A percentile compares a stretch with the other conserved stretches of the same genome.
These are phyloP conservation scores for Hymenoscyphus fraxineus DNA, from an alignment of 2,329 filamentous ascomycete species.

Conservation along the genomic window DNA sequence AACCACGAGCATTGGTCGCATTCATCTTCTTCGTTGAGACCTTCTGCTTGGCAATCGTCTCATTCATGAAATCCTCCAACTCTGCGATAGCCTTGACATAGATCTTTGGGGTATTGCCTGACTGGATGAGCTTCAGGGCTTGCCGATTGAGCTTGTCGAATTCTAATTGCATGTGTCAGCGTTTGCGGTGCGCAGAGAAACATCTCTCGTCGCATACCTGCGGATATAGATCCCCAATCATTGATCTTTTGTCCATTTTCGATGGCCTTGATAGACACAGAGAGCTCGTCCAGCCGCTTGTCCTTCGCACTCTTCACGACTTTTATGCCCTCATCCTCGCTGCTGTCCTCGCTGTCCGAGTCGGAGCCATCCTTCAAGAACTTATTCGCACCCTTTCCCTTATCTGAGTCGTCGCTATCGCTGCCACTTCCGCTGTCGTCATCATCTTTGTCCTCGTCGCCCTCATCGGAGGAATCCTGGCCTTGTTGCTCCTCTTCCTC, in stretches of 20 bases:
- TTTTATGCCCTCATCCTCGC: constrained; percentile 79
- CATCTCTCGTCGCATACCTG: constrained; percentile 55
- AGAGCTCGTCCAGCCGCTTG: constrained; percentile 92
- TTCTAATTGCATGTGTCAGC: constrained; percentile 51
- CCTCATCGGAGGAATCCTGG: constrained; percentile 44
- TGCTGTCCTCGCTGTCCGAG: constrained; percentile 74
- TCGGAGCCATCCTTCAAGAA: constrained; percentile 75
- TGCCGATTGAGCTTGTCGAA: constrained; percentile 93
- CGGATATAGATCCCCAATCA: constrained; percentile 91
- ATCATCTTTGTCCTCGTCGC: constrained; percentile 42
- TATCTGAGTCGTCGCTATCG: constrained; percentile 61
- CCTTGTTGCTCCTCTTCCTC: constrained; percentile 62
- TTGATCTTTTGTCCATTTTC: constrained; percentile 97
- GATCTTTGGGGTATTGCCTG: constrained; percentile 77
- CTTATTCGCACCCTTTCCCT: constrained; percentile 67
- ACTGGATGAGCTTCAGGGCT: constrained; percentile 71
- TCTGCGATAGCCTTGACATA: constrained; percentile 94
- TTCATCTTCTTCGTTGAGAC: constrained; percentile 98
- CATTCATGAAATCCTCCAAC: constrained; percentile 90
- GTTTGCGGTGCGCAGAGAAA: constrained; percentile 3
- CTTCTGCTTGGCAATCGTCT: constrained; percentile 93
- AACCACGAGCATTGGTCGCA: constrained; percentile 84
- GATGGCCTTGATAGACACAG: constrained; percentile 82
- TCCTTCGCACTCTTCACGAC: constrained; percentile 97
- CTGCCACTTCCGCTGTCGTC: constrained; percentile 55